Evolutionary conservation across 139 green algal genomes (phyloP).

Genomic region (Coelastrella sp.): DNA sequence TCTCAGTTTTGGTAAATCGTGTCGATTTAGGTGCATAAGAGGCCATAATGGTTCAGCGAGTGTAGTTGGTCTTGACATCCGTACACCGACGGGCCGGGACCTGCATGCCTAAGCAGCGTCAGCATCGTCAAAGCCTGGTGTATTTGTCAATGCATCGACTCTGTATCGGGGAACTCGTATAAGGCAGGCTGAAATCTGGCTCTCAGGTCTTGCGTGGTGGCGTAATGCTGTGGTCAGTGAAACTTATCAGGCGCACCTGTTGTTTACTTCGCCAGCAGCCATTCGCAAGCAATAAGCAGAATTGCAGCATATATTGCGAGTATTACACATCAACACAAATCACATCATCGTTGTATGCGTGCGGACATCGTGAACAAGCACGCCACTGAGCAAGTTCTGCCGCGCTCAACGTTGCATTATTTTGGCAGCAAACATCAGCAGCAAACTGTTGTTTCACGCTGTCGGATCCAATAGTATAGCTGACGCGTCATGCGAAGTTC

Average conservation of each 20-base stretch:
- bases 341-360: background rate
- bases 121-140: too few relatives aligned
- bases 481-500: background rate
- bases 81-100: too few relatives aligned
- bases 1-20: too few relatives aligned
- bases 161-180: background rate
- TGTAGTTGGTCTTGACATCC: too few relatives aligned
- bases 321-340: background rate
- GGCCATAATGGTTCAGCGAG: too few relatives aligned
- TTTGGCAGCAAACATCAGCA: too few relatives aligned
- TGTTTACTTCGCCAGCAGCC: background rate
- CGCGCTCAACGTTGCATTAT: too few relatives aligned
- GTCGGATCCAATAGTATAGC: background rate
- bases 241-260: background rate
- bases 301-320: background rate
- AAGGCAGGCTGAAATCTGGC: background rate
- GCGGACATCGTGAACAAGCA: background rate
- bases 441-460: background rate
- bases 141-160: background rate
- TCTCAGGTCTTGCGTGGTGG: background rate
- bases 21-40: too few relatives aligned
- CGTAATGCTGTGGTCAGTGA: slow-evolving; percentile 8
- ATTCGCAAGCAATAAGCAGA: background rate
- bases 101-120: too few relatives aligned
- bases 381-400: too few relatives aligned